A percentile compares a stretch with the other conserved stretches of the same genome.
Evolutionary conservation across 2,329 filamentous ascomycete species (phyloP).

Genomic region (Pseudogymnoascus sp.): DNA sequence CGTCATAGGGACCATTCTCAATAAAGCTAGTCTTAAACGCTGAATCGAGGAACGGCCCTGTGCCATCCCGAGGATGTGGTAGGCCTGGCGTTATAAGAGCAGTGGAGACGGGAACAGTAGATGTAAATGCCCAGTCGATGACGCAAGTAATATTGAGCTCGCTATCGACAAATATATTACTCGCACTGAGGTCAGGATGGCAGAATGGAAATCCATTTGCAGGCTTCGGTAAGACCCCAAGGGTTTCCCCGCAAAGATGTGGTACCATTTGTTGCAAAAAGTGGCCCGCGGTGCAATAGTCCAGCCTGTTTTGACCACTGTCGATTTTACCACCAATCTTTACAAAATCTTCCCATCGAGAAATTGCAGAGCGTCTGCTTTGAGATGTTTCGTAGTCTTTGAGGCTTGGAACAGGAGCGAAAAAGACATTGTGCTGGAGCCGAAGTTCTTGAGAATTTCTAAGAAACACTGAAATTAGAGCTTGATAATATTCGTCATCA

Average conservation of each 20-base stretch:
- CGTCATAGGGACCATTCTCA: not conserved
- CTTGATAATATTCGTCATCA: conserved; percentile 23
- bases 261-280: conserved; percentile 24
- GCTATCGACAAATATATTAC: conserved; percentile 26
- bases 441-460: conserved; percentile 23
- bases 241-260: not conserved
- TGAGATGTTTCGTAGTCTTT: conserved; percentile 19
- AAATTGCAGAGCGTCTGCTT: conserved; percentile 18
- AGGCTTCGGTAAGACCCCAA: not conserved
- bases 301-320: conserved; percentile 22
- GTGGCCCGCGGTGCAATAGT: conserved; percentile 21
- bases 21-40: conserved; percentile 13
- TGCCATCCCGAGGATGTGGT: conserved; percentile 14
- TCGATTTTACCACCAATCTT: conserved; percentile 23
- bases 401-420: conserved; percentile 25
- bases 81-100: conserved; percentile 15
- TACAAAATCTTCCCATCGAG: conserved; percentile 17
- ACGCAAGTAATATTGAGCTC: conserved; percentile 28
- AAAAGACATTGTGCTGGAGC: conserved; percentile 24
- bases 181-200: conserved; percentile 24
- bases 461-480: conserved; percentile 22
- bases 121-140: conserved; percentile 27
- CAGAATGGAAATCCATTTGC: conserved; percentile 18
- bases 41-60: conserved; percentile 10
- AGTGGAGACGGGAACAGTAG: conserved; percentile 24